These are phyloP conservation scores for Prunus yedoensis DNA, from an alignment of 331 rosid species.

Conservation along the genomic window DNA sequence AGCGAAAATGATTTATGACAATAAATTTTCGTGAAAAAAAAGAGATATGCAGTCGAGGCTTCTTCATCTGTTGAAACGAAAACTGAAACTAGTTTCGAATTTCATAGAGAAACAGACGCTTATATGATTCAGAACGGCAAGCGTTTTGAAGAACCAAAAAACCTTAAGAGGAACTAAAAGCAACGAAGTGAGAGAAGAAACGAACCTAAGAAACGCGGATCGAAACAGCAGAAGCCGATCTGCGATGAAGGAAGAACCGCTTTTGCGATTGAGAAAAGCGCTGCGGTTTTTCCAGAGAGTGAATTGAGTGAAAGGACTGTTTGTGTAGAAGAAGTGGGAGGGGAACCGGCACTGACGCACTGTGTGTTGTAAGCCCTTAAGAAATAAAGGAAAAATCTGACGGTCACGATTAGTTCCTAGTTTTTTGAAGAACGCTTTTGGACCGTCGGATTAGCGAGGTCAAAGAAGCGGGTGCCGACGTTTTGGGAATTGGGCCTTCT, in stretches of 20 bases:
- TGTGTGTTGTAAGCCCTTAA: slow-evolving; percentile 24
- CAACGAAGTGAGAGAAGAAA: neutral
- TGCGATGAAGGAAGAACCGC: slow-evolving; percentile 26
- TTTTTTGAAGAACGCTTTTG: neutral
- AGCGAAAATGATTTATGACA: too few species aligned
- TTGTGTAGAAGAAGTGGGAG: neutral
- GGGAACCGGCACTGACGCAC: slow-evolving; percentile 9
- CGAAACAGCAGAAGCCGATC: slow-evolving; percentile 26
- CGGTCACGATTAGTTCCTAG: slow-evolving; percentile 18
- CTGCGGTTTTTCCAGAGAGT: slow-evolving; percentile 15
- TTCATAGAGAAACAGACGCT: neutral
- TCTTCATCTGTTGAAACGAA: neutral
- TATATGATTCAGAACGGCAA: neutral
- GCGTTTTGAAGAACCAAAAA: neutral
- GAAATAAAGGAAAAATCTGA: neutral
- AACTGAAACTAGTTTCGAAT: neutral
- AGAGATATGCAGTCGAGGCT: too few species aligned
- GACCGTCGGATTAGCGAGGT: slow-evolving; percentile 14
- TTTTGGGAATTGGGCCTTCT: neutral
- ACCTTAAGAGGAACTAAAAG: neutral
- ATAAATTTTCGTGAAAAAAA: too few species aligned
- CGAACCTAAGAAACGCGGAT: slow-evolving; percentile 24
- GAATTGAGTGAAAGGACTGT: neutral
- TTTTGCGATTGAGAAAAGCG: slow-evolving; percentile 10
- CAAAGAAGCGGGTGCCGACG: neutral